Base-by-base conservation (phyloP, 192 early-diverging fungal genomes). In the Coemansia sp. region DNA sequence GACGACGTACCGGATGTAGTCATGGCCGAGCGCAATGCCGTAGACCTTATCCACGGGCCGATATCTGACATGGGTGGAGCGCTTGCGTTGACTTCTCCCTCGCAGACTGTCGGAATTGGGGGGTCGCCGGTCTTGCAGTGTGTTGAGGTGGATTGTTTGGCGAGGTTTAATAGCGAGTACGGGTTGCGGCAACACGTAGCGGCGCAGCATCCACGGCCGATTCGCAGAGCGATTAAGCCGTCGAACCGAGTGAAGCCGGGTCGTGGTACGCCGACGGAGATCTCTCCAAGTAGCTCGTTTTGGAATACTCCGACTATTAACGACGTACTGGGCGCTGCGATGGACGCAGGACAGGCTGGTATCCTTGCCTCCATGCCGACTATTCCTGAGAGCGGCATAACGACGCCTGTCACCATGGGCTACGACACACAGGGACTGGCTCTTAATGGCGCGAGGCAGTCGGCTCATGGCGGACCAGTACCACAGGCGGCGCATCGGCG, bases 181-280 rank as follows among this genome's bases (percentile, higher is more conserved):
- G 74, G 76, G 65, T 63, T 84, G 66, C 70, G 74, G 24, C 64
- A 79, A 40, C 84, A 85, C 33, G 63, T 75, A 8, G 61, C 65
- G 0, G 31, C 51, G 18, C 66, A 75, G n/a, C 84, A 85, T 41
- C 75, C 76, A n/a, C 69, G 84, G 9, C 84, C 79, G 2, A 85
- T 85, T 10, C 75, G 79, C 40, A 63, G 84, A 2, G 84, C 76
- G 0, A 73, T 67, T 5, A 80, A 81, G 71, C 84, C 82, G 24
- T 84, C 82, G 15, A 61, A 68, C 46, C 66, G 72, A 42, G 64
- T 44, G 1, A 55, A 65, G 9, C 42, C 51, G 13, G 62, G 69
- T 16, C 44, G 77, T 54, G 43, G 33, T 31, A 67, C 77, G 47
- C 68, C 77, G 18, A 55, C 60, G 8, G 74, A 75, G 20, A 10